phyloP scores from a whole-genome alignment of 2,329 filamentous ascomycete genomes.

The Colletotrichum sp. region DNA sequence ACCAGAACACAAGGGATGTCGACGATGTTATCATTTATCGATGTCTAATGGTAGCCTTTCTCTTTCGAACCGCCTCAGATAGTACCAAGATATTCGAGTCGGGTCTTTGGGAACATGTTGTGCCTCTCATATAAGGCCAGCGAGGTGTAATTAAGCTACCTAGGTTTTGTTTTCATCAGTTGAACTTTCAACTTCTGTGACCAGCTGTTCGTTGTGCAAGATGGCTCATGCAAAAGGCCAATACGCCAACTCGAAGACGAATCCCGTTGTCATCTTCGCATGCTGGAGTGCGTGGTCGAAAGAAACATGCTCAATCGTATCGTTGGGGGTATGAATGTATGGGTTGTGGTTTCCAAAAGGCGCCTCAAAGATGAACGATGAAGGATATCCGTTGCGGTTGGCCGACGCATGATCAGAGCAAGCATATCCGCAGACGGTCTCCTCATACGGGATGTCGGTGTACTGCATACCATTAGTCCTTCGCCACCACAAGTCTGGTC shows the following conservation, averaged over 20 bases:
- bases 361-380: conserved; percentile 68
- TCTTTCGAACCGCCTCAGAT: too few species aligned
- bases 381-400: conserved; percentile 68
- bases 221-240: neutral
- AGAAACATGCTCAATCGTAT: conserved; percentile 72
- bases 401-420: conserved; percentile 75
- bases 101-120: too few species aligned
- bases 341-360: conserved; percentile 66
- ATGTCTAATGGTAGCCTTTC: too few species aligned
- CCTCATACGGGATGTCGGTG: conserved; percentile 43
- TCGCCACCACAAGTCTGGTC: neutral
- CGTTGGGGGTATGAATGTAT: conserved; percentile 76
- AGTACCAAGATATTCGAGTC: too few species aligned
- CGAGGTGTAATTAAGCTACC: too few species aligned
- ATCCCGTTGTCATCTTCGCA: conserved; percentile 54
- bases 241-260: conserved; percentile 48
- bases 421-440: conserved; percentile 58
- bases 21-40: too few species aligned
- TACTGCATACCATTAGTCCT: conserved; percentile 26
- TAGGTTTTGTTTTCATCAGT: too few species aligned
- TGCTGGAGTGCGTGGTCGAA: conserved; percentile 72
- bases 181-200: too few species aligned
- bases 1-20: too few species aligned
- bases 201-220: too few species aligned
- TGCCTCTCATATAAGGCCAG: too few species aligned